Base-by-base conservation (phyloP, 2,329 filamentous ascomycete genomes). In the Balansia obtecta region DNA sequence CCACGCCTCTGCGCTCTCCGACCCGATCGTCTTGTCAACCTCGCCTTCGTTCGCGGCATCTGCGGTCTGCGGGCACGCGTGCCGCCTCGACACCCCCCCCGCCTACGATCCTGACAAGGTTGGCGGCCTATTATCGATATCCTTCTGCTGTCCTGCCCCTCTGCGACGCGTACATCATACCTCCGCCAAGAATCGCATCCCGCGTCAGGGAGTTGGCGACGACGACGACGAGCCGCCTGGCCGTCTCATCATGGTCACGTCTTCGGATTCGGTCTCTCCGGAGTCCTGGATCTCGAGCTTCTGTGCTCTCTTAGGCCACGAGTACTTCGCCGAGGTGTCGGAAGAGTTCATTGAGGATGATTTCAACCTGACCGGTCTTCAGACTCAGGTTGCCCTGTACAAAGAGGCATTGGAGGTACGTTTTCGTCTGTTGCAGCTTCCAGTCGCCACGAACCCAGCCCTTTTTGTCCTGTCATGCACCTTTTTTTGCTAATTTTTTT, bases 311-410 rank as follows among this genome's bases (percentile, higher is more conserved):
- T 79, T 97, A 53, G 93, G 93, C 54, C 93, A 98, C 67, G 93
- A 98, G 69, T 98, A 97, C 72, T 98, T 98, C 68, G 93, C 93
- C 55, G 93, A 98, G 73, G 91, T 98, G 47, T 93, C 88, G 44
- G 93, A 98, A 71, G 93, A 98, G 63, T 98, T 98, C 62, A 97
- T 98, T 64, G 93, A 98, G 68, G 93, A 98, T 81, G 93, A 98
- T 69, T 98, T 98, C 76, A 98, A 98, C 69, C 76, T 98, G 57
- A 98, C 93, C 1, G 93, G 93, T 46, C 75, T 98, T 61, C 89
- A 95, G 69, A 86, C 84, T 53, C 91, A 97, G 71, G 93, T 98
- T 48, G 85, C 88, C 56, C 95, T 96, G 87, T 98, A 98, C 69
- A 98, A 97, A 70, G 93, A 98, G 71, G 93, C 93, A 12, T 73